Evolutionary conservation across 192 early-diverging fungal species (phyloP), one percentile per base, ranked within the genome.

Genomic region (Entophlyctis helioformis): DNA sequence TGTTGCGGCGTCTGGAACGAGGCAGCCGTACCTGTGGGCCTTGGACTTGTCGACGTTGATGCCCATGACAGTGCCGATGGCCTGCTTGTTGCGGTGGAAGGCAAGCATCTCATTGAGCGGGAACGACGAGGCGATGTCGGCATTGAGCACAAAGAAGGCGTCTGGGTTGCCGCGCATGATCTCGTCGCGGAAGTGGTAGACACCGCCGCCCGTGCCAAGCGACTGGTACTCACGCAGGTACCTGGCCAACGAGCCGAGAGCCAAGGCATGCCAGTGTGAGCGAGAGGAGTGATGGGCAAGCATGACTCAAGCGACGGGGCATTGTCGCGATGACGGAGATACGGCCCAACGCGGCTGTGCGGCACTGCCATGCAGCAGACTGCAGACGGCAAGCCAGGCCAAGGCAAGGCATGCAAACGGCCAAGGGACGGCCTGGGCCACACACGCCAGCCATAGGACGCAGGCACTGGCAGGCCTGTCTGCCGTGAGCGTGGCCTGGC

Each of bases 111-210:
- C 83, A 49, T 67, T 66, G 49, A 98, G 74, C 21, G 95, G 92
- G 77, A 93, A 95, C 20, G 82, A 85, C 46, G 84, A 90, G 36
- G 88, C 90, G 53, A 98, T 89, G 62, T 98, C 95, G 22, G 88
- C 89, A 64, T 98, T 90, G 54, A 98, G 68, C 52, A 98, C 91
- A 64, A 96, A 96, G 51, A 98, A 78, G 54, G 86, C 80, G 41
- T 91, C 81, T 13, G 91, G 89, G 51, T 81, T 73, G 32, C 90
- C 91, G 32, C 86, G 78, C 53, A 89, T 51, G 54, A 98, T 94
- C 66, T 95, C 87, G 62, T 98, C 92, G 54, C 95, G 87, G 81
- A 98, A 98, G 63, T 98, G 95, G 72, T 90, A 93, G 50, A 98
- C 65, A 21, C 92, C 92, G 47, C 95, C 95, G 33, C 87, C 95